Evolutionary conservation across 2,329 filamentous ascomycete species (phyloP).

Genomic region (Ciborinia camelliae): DNA sequence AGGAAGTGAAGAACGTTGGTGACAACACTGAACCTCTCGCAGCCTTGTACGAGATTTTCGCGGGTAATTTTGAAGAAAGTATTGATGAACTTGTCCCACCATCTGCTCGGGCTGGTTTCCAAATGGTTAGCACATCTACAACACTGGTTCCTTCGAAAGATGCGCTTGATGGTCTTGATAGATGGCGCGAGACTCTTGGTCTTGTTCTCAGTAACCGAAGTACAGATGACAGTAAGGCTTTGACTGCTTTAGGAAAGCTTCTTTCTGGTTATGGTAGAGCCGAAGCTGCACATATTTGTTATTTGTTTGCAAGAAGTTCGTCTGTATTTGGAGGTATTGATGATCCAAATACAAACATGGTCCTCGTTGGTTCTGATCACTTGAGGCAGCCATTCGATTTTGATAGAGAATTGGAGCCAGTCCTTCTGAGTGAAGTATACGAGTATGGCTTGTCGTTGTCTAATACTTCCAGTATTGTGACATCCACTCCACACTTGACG

Average conservation of each 20-base stretch:
- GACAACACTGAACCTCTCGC: slow-evolving; percentile 83
- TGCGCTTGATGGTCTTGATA: slow-evolving; percentile 79
- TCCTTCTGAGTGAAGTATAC: slow-evolving; percentile 94
- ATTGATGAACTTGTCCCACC: slow-evolving; percentile 93
- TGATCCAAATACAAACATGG: slow-evolving; percentile 73
- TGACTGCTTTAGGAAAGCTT: slow-evolving; percentile 77
- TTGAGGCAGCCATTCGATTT: slow-evolving; percentile 66
- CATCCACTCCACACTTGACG: slow-evolving; percentile 75
- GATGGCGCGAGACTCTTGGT: slow-evolving; percentile 87
- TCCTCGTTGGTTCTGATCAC: slow-evolving; percentile 83
- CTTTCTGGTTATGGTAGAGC: slow-evolving; percentile 80
- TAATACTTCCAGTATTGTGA: slow-evolving; percentile 50
- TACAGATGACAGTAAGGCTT: slow-evolving; percentile 69
- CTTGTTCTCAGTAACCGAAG: slow-evolving; percentile 88
- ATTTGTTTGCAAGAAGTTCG: slow-evolving; percentile 72
- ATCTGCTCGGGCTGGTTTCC: slow-evolving; percentile 86
- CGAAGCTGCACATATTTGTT: slow-evolving; percentile 93
- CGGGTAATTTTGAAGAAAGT: slow-evolving; percentile 90
- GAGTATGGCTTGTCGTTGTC: slow-evolving; percentile 82
- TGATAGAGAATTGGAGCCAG: slow-evolving; percentile 74
- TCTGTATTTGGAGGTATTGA: slow-evolving; percentile 78
- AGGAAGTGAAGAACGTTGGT: slow-evolving; percentile 81
- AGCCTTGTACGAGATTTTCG: slow-evolving; percentile 88
- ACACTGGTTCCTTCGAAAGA: slow-evolving; percentile 62
- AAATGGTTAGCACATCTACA: slow-evolving; percentile 77